Percentiles rank a stretch among this genome's conserved stretches.
Evolutionary conservation across 768 basidiomycete genomes (phyloP).

Genomic region (Boletus rufocinnamomeus): DNA sequence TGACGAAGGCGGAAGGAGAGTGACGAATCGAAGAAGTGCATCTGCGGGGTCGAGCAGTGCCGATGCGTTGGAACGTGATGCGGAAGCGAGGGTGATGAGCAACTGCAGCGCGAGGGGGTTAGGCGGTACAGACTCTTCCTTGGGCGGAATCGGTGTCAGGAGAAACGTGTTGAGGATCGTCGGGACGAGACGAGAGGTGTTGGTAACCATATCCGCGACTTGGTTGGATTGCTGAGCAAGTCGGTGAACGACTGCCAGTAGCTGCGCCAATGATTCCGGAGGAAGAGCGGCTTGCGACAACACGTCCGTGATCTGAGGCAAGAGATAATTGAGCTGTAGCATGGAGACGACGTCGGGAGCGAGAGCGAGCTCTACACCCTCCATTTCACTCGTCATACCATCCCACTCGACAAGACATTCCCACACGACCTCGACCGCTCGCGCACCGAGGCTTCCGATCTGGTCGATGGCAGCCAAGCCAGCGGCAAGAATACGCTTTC

Average conservation of each 20-base stretch:
- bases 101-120: conserved; percentile 57
- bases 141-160: conserved; percentile 49
- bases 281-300: conserved; percentile 45
- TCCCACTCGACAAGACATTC: conserved; percentile 73
- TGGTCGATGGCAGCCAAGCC: conserved; percentile 68
- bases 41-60: conserved; percentile 58
- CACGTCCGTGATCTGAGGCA: conserved; percentile 51
- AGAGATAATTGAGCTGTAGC: conserved; percentile 42
- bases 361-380: conserved; percentile 46
- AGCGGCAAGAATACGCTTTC: conserved; percentile 65
- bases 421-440: conserved; percentile 74
- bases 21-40: conserved; percentile 71
- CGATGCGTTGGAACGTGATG: conserved; percentile 70
- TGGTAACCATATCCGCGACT: conserved; percentile 52
- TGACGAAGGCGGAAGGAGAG: conserved; percentile 50
- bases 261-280: conserved; percentile 51
- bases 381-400: conserved; percentile 24
- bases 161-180: conserved; percentile 59
- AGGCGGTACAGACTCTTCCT: conserved; percentile 33
- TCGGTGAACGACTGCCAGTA: conserved; percentile 60
- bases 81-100: conserved; percentile 54
- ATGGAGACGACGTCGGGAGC: conserved; percentile 22
- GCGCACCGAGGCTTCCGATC: conserved; percentile 63
- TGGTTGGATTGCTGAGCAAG: conserved; percentile 60
- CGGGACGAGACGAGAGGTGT: conserved; percentile 53